Conservation (phyloP, 176 grass and related monocot genomes). For the Cenchrus fungigraminus region DNA sequence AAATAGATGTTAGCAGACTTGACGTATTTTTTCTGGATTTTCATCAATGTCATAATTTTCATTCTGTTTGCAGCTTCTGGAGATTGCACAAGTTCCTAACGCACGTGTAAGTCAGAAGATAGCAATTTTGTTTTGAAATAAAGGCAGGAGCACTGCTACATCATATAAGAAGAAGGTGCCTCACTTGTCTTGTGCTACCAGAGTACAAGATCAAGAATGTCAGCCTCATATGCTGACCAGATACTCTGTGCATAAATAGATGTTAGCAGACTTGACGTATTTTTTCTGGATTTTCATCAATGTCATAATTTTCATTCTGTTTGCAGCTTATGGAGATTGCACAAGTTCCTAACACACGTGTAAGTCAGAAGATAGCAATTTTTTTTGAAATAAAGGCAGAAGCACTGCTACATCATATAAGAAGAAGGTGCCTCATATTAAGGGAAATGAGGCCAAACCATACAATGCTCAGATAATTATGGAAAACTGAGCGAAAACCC, state of each 20-base stretch:
- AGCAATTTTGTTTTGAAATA: neutral
- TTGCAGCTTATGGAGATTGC: constrained; percentile 95
- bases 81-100: constrained; percentile 98
- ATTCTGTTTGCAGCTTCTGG: constrained; percentile 65
- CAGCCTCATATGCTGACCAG: neutral
- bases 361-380: constrained; percentile 49
- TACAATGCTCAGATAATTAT: no score
- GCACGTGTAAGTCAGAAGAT: constrained; percentile 69
- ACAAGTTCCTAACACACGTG: constrained; percentile 93
- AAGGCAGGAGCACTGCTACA: no score
- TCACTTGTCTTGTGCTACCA: constrained; percentile 29
- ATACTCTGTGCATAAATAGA: neutral
- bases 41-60: neutral
- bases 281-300: neutral
- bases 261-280: neutral
- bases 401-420: no score
- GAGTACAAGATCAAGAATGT: neutral
- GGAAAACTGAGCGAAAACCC: no score
- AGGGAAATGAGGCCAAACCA: no score
- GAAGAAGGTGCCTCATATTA: no score
- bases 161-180: constrained; percentile 52
- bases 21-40: neutral
- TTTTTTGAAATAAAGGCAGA: no score
- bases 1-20: neutral
- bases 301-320: neutral